These are phyloP conservation scores for Hericium rajendrae DNA, from an alignment of 768 basidiomycete genomes.

Conservation along the genomic window DNA sequence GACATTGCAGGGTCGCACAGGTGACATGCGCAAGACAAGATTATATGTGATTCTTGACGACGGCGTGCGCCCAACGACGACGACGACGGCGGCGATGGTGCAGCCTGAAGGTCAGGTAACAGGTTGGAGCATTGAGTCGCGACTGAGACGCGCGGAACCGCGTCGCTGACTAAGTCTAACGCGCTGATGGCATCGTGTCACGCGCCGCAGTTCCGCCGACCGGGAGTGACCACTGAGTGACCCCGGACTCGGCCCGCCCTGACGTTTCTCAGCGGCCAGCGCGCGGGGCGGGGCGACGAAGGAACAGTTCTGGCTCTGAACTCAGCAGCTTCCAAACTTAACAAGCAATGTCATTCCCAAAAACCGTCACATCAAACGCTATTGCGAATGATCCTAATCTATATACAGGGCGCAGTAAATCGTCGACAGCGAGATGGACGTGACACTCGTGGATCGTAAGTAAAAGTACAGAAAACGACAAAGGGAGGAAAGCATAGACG, in stretches of 20 bases:
- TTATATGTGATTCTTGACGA: neutral
- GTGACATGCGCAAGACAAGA: neutral
- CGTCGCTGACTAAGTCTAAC: neutral
- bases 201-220: neutral
- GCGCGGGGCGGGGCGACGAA: too few species aligned
- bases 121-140: neutral
- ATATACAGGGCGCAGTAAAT: neutral
- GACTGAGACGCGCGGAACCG: neutral
- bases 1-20: neutral
- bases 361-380: too few species aligned
- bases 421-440: neutral
- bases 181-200: constrained; percentile 2
- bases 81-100: neutral
- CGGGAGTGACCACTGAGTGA: too few species aligned
- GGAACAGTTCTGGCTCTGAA: too few species aligned
- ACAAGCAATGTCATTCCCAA: too few species aligned
- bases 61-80: neutral
- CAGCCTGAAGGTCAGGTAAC: neutral
- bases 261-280: too few species aligned
- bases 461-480: neutral
- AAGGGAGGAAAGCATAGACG: neutral
- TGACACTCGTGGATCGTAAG: neutral
- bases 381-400: too few species aligned
- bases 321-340: too few species aligned
- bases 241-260: too few species aligned